These are phyloP conservation scores for Penstemon davidsonii DNA, from an alignment of 257 asterid species.

Conservation along the genomic window DNA sequence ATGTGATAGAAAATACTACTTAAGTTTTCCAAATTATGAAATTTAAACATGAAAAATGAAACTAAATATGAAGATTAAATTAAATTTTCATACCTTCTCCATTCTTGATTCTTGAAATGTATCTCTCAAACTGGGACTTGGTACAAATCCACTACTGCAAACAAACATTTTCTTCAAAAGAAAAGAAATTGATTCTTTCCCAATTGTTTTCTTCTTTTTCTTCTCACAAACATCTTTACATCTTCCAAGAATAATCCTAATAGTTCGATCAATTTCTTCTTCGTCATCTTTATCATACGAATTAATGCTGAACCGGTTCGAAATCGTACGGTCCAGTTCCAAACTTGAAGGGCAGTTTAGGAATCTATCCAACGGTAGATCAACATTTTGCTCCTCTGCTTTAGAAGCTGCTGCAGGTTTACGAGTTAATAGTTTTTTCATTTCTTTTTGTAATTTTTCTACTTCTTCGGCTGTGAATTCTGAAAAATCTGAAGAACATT, in stretches of 20 bases:
- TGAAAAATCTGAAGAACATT: constrained; percentile 63
- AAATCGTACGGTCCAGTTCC: constrained; percentile 70
- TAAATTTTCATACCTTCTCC: constrained; percentile 68
- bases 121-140: constrained; percentile 66
- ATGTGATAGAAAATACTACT: too few species aligned
- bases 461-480: constrained; percentile 88
- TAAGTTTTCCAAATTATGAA: too few species aligned
- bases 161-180: constrained; percentile 84
- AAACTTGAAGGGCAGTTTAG: constrained; percentile 92
- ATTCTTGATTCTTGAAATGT: constrained; percentile 85
- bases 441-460: constrained; percentile 60
- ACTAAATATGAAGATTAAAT: background rate
- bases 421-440: constrained; percentile 56
- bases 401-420: constrained; percentile 43
- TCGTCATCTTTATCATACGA: constrained; percentile 55
- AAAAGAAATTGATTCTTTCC: constrained; percentile 71
- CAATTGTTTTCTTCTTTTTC: constrained; percentile 48
- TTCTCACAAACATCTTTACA: constrained; percentile 80
- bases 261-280: constrained; percentile 86
- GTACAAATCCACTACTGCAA: constrained; percentile 65
- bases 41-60: background rate
- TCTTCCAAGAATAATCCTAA: constrained; percentile 77
- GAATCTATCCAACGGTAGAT: constrained; percentile 82
- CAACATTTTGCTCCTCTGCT: constrained; percentile 34
- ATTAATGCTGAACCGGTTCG: constrained; percentile 51